Percentiles rank a stretch among this genome's conserved stretches.
These are phyloP conservation scores for Sugiyamaella castrensis DNA, from an alignment of 1,139 yeast species.

Conservation along the genomic window DNA sequence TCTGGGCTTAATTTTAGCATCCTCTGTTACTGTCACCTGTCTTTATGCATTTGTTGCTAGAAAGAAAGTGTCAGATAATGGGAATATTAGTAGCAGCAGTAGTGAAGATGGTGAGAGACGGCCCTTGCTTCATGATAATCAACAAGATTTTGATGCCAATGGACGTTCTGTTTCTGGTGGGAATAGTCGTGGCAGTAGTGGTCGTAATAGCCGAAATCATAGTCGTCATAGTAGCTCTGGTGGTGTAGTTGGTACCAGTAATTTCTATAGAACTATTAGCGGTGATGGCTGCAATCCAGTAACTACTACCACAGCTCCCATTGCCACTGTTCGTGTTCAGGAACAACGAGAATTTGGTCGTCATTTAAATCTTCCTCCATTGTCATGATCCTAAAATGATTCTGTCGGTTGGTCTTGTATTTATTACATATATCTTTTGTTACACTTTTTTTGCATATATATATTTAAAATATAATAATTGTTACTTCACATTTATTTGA, in stretches of 20 bases:
- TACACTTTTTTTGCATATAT: no score
- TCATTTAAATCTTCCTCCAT: slow-evolving; percentile 28
- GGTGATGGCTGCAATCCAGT: background rate
- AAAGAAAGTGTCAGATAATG: slow-evolving; percentile 9
- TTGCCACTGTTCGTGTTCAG: slow-evolving; percentile 27
- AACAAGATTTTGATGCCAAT: background rate
- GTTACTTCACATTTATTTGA: no score
- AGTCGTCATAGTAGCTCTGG: slow-evolving; percentile 1
- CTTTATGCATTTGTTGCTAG: slow-evolving; percentile 24
- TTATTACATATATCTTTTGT: background rate
- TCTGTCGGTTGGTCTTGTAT: background rate
- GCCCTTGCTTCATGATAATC: slow-evolving; percentile 14
- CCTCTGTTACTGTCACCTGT: slow-evolving; percentile 25
- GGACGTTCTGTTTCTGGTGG: slow-evolving; percentile 1
- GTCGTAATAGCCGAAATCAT: slow-evolving; percentile 2
- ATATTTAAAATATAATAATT: no score
- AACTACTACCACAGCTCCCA: slow-evolving; percentile 21
- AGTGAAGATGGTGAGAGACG: slow-evolving; percentile 14
- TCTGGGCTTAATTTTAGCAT: slow-evolving; percentile 35
- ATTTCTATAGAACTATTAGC: slow-evolving; percentile 2
- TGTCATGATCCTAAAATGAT: no score
- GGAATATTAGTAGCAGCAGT: background rate
- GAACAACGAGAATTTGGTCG: slow-evolving; percentile 33
- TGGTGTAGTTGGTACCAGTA: background rate
- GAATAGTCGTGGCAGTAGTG: slow-evolving; percentile 3